Base-by-base conservation (phyloP, 78 protist genomes). In the Bodo saltans region DNA sequence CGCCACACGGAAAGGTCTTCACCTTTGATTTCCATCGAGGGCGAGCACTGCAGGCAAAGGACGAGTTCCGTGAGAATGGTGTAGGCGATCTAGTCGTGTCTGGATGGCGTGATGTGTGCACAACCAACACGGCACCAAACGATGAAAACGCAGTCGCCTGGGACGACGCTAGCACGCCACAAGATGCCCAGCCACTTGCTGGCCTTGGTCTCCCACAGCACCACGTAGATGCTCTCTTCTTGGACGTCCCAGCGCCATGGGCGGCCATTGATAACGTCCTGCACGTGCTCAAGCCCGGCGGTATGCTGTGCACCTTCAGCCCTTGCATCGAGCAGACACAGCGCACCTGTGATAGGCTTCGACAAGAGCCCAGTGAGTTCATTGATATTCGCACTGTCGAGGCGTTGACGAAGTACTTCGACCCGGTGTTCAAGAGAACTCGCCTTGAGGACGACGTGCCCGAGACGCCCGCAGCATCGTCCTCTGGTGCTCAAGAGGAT, bases 261-360 rank as follows among this genome's bases (percentile, higher is more conserved):
- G 78, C 35, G 23, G 94, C 90, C 0, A 79, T 93, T 38, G 75
- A 28, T 12, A 42, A 78, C 67, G 95, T 90, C 21, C 60, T 83
- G 38, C 78, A 75, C 1, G 83, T 79, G 21, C 84, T 94, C 42
- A 47, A 70, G 47, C 73, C 67, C 38, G 92, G 92, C 40, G 92
- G 94, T 29, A 74, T 75, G 79, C 73, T 95, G 32, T 95, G 97
- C 68, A 84, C 90, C n/a, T 95, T 93, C 88, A 91, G 95, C 25
- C 97, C 97, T 4, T 93, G 96, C 87, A 94, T 95, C 60, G 97
- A 95, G 73, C 97, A 95, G 81, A 92, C 88, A 2, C 88, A 85
- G 68, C 2, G 21, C 37, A 72, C 11, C 41, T 74, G 83, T 42
- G 41, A 27, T 2, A 33, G 26, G 30, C 29, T 85, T 4, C 69